phyloP scores from a whole-genome alignment of 345 rosid species.

The Carallia brachiata region DNA sequence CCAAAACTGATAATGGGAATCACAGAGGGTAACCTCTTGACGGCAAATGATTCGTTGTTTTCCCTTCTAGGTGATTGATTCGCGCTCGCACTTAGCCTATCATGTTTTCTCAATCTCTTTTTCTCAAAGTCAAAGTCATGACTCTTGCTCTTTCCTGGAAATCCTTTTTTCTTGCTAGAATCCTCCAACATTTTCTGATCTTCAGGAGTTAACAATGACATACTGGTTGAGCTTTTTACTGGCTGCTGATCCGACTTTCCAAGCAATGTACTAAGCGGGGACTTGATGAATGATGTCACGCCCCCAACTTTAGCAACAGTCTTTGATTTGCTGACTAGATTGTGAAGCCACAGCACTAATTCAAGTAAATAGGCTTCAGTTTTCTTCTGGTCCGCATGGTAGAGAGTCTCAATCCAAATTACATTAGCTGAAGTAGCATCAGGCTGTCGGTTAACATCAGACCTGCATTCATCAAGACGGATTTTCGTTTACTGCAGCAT shows the following conservation, averaged over 20 bases:
- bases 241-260: slow-evolving; percentile 23
- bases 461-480: slow-evolving; percentile 36
- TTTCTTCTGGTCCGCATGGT: slow-evolving; percentile 79
- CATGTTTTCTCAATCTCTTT: slow-evolving; percentile 39
- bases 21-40: slow-evolving; percentile 44
- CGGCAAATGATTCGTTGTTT: slow-evolving; percentile 36
- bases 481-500: not conserved
- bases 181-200: slow-evolving; percentile 43
- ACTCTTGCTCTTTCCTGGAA: slow-evolving; percentile 43
- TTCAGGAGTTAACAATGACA: slow-evolving; percentile 30
- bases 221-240: slow-evolving; percentile 18
- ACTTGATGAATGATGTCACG: slow-evolving; percentile 19
- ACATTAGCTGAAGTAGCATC: slow-evolving; percentile 43
- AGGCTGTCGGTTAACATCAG: slow-evolving; percentile 53
- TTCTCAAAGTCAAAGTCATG: slow-evolving; percentile 41
- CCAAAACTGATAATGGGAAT: slow-evolving; percentile 46
- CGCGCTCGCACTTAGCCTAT: slow-evolving; percentile 51
- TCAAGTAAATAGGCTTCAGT: slow-evolving; percentile 81
- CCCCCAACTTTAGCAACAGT: slow-evolving; percentile 5
- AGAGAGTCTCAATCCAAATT: slow-evolving; percentile 73
- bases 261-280: not conserved
- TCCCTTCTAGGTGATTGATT: slow-evolving; percentile 35
- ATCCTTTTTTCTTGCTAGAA: slow-evolving; percentile 22
- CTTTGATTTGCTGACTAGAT: slow-evolving; percentile 56
- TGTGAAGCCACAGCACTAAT: slow-evolving; percentile 77